Evolutionary conservation across 768 basidiomycete genomes (phyloP), one percentile per base, ranked within the genome.

Genomic region (Boletus patriciae): DNA sequence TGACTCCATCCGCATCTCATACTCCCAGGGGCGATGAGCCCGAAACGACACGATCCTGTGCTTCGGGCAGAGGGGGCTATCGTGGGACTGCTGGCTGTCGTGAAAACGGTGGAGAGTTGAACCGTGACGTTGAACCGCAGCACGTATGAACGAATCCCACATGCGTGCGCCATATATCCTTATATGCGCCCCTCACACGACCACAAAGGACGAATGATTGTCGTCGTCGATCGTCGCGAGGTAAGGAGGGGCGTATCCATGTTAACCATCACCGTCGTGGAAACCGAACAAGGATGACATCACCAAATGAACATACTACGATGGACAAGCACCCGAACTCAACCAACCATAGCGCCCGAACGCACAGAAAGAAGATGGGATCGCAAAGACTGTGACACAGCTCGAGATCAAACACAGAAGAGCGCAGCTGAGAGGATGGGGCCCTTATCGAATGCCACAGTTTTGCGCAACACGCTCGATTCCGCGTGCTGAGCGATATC

Each of bases 201-300:
- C 44, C 15, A 34, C 27, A 34, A 31, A 18, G 16, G 38, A 34
- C 4, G 29, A 8, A 42, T n/a, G 41, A 46, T 47, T 29, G 29
- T 55, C 43, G 36, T 25, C 25, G 58, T 46, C 43, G 47, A 51
- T 31, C 41, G 57, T 59, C 54, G 59, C 6, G 52, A 62, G 40
- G 55, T 16, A 41, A 49, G 27, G 7, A 29, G 21, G 10, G 33
- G 15, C 34, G 50, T 65, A 52, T 52, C 57, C 59, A 62, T 47
- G 48, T 19, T 43, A 40, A 46, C 40, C 44, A 38, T 56, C 49
- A 34, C 33, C 3, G 37, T 38, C 19, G 10, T 21, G 23, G 12
- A 36, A 37, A 19, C 13, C 34, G 21, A 43, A 46, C 49, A 43
- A 37, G 12, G 25, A 47, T 50, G 42, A 36, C 11, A 33, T 29